A percentile compares a stretch with the other conserved stretches of the same genome.
phyloP scores from a whole-genome alignment of 2,329 filamentous ascomycete species.

The Aspergillus fructus region DNA sequence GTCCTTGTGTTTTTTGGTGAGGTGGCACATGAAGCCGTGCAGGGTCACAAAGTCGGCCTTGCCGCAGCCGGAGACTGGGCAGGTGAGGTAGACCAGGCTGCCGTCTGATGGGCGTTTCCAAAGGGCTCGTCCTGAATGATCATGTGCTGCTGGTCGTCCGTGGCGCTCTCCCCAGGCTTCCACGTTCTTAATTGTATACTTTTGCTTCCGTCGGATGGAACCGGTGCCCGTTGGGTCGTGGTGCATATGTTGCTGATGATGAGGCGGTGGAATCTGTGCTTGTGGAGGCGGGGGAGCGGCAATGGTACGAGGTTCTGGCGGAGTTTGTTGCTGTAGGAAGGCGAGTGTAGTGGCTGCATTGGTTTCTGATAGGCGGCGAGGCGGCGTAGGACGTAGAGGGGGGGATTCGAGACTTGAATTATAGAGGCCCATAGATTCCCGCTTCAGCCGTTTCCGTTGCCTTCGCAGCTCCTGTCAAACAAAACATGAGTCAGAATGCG shows the following conservation, averaged over 20 bases:
- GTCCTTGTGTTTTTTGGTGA: conserved; percentile 45
- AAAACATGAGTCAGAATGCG: neutral
- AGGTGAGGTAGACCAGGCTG: conserved; percentile 40
- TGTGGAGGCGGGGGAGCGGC: conserved; percentile 19
- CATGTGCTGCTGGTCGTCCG: conserved; percentile 41
- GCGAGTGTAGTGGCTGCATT: conserved; percentile 42
- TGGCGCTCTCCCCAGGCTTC: conserved; percentile 44
- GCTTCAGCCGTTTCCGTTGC: conserved; percentile 40
- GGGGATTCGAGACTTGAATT: conserved; percentile 37
- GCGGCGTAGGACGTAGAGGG: conserved; percentile 37
- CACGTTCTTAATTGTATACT: conserved; percentile 44
- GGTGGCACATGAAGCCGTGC: conserved; percentile 44
- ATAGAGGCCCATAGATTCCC: conserved; percentile 41
- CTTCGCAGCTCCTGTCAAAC: conserved; percentile 36
- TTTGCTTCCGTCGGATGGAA: conserved; percentile 40
- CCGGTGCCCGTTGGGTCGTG: conserved; percentile 28
- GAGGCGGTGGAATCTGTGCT: conserved; percentile 23
- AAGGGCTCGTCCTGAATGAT: conserved; percentile 37
- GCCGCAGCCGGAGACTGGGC: conserved; percentile 38
- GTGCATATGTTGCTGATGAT: conserved; percentile 24
- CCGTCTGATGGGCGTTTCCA: conserved; percentile 43
- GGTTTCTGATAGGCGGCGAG: conserved; percentile 41
- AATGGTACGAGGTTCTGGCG: conserved; percentile 36
- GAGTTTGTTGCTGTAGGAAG: conserved; percentile 44
- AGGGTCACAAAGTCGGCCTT: conserved; percentile 43